phyloP scores from a whole-genome alignment of 345 rosid species.

The Noccaea caerulescens region DNA sequence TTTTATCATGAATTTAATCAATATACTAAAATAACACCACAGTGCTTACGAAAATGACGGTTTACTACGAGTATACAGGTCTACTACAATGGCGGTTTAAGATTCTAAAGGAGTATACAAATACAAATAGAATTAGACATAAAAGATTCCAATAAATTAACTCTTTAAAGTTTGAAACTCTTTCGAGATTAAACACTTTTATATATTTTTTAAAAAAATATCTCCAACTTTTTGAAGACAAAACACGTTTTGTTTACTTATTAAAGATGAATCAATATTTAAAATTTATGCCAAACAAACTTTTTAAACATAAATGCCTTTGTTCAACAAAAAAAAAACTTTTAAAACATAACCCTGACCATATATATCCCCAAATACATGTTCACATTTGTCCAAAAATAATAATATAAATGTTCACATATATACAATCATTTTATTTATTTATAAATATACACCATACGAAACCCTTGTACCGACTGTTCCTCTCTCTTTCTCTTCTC shows the following conservation, averaged over 20 bases:
- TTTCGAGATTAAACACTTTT: neutral
- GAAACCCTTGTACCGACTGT: slow-evolving; percentile 40
- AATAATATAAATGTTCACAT: neutral
- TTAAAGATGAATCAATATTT: neutral
- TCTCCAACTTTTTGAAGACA: slow-evolving; percentile 11
- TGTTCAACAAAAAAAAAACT: too few relatives aligned
- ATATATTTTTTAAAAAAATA: neutral
- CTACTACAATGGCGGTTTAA: neutral
- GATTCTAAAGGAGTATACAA: neutral
- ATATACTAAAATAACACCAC: slow-evolving; percentile 11
- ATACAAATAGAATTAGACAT: neutral
- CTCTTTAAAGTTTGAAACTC: neutral
- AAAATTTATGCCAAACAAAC: neutral
- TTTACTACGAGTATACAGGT: neutral
- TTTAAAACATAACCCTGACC: neutral
- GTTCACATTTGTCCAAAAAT: neutral
- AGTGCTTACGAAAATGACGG: slow-evolving; percentile 12
- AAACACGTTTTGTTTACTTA: neutral
- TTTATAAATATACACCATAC: slow-evolving; percentile 29
- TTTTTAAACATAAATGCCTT: neutral
- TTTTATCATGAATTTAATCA: slow-evolving; percentile 9
- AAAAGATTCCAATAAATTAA: neutral
- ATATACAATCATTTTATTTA: slow-evolving; percentile 1
- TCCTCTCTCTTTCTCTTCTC: slow-evolving; percentile 27
- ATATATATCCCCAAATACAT: neutral